Conservation (phyloP, 1,284 basidiomycete genomes). For the Baeospora myosura region DNA sequence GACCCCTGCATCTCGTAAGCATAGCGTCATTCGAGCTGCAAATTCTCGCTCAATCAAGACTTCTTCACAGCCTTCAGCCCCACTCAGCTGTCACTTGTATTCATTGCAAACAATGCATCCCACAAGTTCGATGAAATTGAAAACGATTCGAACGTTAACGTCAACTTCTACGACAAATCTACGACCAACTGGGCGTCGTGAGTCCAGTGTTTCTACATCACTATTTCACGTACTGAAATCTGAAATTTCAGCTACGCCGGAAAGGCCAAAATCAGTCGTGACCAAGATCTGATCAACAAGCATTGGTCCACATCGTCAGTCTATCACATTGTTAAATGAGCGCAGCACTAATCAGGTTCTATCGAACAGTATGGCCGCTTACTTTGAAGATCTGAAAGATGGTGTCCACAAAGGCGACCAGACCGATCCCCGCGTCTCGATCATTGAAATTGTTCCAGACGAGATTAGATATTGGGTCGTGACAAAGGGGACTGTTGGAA, state of each 20-base stretch:
- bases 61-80: conserved; percentile 33
- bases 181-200: conserved; percentile 81
- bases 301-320: conserved; percentile 60
- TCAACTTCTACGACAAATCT: conserved; percentile 68
- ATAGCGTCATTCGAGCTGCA: neutral
- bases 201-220: conserved; percentile 12
- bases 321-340: conserved; percentile 1
- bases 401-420: conserved; percentile 80
- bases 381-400: conserved; percentile 85
- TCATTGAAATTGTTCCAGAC: conserved; percentile 77
- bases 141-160: conserved; percentile 72
- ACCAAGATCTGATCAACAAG: conserved; percentile 60
- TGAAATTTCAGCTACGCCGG: conserved; percentile 46
- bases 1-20: conserved; percentile 63
- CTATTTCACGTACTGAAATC: conserved; percentile 2
- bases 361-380: conserved; percentile 53
- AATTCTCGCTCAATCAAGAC: conserved; percentile 1
- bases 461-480: conserved; percentile 76
- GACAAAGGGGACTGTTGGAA: conserved; percentile 37
- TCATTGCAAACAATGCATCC: conserved; percentile 73
- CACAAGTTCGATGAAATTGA: conserved; percentile 74
- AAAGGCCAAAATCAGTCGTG: conserved; percentile 58
- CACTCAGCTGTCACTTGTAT: conserved; percentile 51
- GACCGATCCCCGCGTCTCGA: conserved; percentile 73
- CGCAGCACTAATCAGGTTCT: neutral